A percentile compares a stretch with the other conserved stretches of the same genome.
Evolutionary conservation across 1,139 yeast genomes (phyloP).

Genomic region (Pichia sp.): DNA sequence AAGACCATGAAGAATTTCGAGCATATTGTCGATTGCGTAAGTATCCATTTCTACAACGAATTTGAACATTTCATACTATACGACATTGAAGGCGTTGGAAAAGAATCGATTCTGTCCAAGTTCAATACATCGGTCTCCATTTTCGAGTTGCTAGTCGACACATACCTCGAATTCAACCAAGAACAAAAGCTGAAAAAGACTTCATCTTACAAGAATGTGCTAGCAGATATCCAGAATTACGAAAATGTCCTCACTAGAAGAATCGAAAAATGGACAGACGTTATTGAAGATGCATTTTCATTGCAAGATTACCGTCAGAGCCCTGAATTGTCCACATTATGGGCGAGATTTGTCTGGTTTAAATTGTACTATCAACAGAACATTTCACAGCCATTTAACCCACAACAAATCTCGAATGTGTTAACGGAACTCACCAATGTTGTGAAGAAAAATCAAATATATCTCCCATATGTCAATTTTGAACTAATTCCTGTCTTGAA

Average conservation of each 20-base stretch:
- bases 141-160: slow-evolving; percentile 59
- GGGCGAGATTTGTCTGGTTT: slow-evolving; percentile 29
- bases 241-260: slow-evolving; percentile 20
- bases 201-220: slow-evolving; percentile 26
- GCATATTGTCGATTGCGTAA: slow-evolving; percentile 35
- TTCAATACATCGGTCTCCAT: slow-evolving; percentile 36
- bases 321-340: slow-evolving; percentile 11
- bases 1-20: slow-evolving; percentile 31
- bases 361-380: slow-evolving; percentile 23
- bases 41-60: slow-evolving; percentile 19
- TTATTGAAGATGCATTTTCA: slow-evolving; percentile 24
- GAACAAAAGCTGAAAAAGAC: slow-evolving; percentile 33
- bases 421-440: slow-evolving; percentile 19
- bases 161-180: slow-evolving; percentile 35
- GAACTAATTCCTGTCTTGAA: slow-evolving; percentile 60
- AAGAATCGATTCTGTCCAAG: background rate
- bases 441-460: slow-evolving; percentile 14
- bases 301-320: background rate
- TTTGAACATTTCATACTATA: slow-evolving; percentile 7
- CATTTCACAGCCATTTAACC: slow-evolving; percentile 18
- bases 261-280: slow-evolving; percentile 35
- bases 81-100: background rate
- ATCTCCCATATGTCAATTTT: slow-evolving; percentile 43
- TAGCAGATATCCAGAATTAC: slow-evolving; percentile 37
- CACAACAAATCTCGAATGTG: slow-evolving; percentile 15